Conservation (phyloP, 2,329 filamentous ascomycete genomes). For the Epicoccum sorghinum region DNA sequence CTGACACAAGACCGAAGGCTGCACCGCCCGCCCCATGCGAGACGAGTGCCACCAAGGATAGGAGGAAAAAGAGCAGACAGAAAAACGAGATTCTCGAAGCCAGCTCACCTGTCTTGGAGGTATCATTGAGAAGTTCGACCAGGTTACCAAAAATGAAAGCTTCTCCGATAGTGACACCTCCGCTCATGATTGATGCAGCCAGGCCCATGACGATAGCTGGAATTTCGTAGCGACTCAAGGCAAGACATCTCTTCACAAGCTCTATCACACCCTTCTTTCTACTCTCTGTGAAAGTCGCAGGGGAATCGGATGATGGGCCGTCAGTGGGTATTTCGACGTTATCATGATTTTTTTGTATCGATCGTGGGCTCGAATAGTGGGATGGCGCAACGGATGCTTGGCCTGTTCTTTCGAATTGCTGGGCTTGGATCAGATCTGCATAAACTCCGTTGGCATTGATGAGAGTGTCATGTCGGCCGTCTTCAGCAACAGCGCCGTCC, state of each 20-base stretch:
- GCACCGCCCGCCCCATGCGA: constrained; percentile 53
- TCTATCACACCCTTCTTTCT: constrained; percentile 22
- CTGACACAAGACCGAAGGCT: constrained; percentile 57
- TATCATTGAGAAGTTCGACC: constrained; percentile 40
- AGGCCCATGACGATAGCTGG: constrained; percentile 51
- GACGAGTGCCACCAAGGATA: constrained; percentile 57
- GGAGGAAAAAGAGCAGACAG: constrained; percentile 59
- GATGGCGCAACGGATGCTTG: constrained; percentile 30
- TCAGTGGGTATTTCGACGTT: not conserved
- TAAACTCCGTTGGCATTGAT: constrained; percentile 38
- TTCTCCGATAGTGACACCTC: constrained; percentile 63
- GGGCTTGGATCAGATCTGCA: constrained; percentile 41
- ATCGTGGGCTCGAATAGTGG: constrained; percentile 23
- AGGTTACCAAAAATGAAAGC: constrained; percentile 39
- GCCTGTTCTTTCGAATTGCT: constrained; percentile 43
- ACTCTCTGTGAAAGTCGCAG: not conserved
- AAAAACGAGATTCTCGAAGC: constrained; percentile 49
- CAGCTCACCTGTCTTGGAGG: constrained; percentile 22
- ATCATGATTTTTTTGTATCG: constrained; percentile 20
- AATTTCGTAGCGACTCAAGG: constrained; percentile 46
- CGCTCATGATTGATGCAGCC: constrained; percentile 53
- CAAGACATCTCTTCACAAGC: constrained; percentile 33
- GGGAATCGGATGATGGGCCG: not conserved
- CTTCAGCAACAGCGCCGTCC: constrained; percentile 39
- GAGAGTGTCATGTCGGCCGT: constrained; percentile 41